Evolutionary conservation across 345 rosid genomes (phyloP), one percentile per base, ranked within the genome.

Genomic region (Nasturtium officinale): DNA sequence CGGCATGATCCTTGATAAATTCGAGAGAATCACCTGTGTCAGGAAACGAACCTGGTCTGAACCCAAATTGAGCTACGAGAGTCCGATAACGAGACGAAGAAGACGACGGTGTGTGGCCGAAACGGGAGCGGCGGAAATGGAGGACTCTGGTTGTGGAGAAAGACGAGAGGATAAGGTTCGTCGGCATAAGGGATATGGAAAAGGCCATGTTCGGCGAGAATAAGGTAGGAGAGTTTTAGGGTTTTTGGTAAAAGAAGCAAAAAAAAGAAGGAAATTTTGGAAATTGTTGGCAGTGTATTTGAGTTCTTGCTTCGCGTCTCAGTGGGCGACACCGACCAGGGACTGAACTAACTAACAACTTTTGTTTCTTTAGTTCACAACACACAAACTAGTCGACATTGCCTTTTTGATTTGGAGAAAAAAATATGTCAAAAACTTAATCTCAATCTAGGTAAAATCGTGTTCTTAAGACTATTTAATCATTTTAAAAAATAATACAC

Each of bases 51-150:
- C 78, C 84, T 12, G 87, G 83, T 40, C 59, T 59, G 73, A 90
- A 82, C 35, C 97, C 92, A 20, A 86, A 78, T 47, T 87, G 88
- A 56, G 91, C 83, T 4, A 87, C 88, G 5, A 78, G 77, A 43
- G 74, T 80, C 15, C 87, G 83, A 48, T 83, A 82, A 25, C 85
- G 86, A 45, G 75, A 85, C 21, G 78, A 65, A 5, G 85, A 85
- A 45, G 75, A 85, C 21, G 78, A 65, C 7, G 85, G 80, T 46
- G 71, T 61, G 29, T 73, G 67, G 80, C 29, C 69, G 63, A 77
- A 72, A 54, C 78, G 72, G 32, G 80, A 37, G 33, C 79, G 82
- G 46, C 54, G 83, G 72, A 82, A 65, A 25, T 75, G 80, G 59
- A 79, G 79, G 59, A 35, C 61, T 59, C 21, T 63, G 75, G 52